Evolutionary conservation across 345 rosid genomes (phyloP).

Genomic region (Iberis pinnata): DNA sequence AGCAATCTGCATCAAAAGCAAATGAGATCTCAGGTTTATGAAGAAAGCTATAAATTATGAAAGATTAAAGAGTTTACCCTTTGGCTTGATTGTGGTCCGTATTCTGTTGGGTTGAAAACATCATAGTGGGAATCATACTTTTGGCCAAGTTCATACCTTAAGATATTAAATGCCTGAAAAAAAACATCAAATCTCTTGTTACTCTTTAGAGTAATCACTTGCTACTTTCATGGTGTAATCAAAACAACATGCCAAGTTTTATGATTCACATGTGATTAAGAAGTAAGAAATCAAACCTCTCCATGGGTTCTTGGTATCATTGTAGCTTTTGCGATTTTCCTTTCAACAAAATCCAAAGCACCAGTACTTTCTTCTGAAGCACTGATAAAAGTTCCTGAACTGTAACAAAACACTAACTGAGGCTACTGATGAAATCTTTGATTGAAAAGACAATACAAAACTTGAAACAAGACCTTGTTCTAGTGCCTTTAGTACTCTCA

Average conservation of each 20-base stretch:
- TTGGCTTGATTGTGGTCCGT: slow-evolving; percentile 74
- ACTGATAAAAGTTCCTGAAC: slow-evolving; percentile 69
- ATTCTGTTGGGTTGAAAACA: slow-evolving; percentile 69
- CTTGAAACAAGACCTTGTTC: slow-evolving; percentile 47
- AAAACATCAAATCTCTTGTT: slow-evolving; percentile 19
- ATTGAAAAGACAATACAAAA: neutral
- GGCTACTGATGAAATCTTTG: neutral
- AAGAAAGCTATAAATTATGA: neutral
- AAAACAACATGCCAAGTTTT: neutral
- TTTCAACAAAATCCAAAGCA: slow-evolving; percentile 45
- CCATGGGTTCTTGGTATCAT: slow-evolving; percentile 63
- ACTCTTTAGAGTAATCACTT: slow-evolving; percentile 8
- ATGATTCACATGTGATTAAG: neutral
- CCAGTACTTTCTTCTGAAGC: slow-evolving; percentile 61
- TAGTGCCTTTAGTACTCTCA: slow-evolving; percentile 60
- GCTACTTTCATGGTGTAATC: neutral
- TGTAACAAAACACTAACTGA: slow-evolving; percentile 29
- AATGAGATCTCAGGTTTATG: slow-evolving; percentile 10
- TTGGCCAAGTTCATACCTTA: slow-evolving; percentile 82
- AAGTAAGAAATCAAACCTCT: slow-evolving; percentile 41
- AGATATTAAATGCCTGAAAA: slow-evolving; percentile 76
- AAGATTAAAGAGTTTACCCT: slow-evolving; percentile 39
- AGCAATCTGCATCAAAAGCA: slow-evolving; percentile 39
- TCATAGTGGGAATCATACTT: slow-evolving; percentile 89
- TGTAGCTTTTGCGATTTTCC: slow-evolving; percentile 64